phyloP scores from a whole-genome alignment of 768 basidiomycete genomes.

The Tubosaeta sp. region DNA sequence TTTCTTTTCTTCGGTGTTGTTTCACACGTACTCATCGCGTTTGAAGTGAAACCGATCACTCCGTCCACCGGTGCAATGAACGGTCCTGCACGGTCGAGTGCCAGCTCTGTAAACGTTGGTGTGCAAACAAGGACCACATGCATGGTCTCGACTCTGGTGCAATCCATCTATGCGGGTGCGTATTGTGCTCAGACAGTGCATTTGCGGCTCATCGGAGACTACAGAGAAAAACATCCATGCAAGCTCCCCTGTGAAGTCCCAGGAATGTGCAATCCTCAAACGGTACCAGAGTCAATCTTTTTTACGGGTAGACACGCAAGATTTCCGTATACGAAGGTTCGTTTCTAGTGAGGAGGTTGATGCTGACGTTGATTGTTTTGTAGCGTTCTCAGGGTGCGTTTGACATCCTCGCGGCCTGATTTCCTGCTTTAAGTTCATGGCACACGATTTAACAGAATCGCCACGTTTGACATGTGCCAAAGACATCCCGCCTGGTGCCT shows the following conservation, averaged over 20 bases:
- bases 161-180: slow-evolving; percentile 57
- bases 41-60: slow-evolving; percentile 42
- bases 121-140: no score
- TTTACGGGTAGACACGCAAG: slow-evolving; percentile 57
- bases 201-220: neutral
- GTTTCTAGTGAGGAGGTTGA: neutral
- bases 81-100: no score
- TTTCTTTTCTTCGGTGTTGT: no score
- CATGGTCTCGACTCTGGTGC: slow-evolving; percentile 2
- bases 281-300: slow-evolving; percentile 52
- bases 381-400: slow-evolving; percentile 37
- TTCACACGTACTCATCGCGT: neutral
- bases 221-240: slow-evolving; percentile 52
- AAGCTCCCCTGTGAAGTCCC: slow-evolving; percentile 35
- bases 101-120: no score
- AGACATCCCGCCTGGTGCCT: slow-evolving; percentile 39
- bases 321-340: slow-evolving; percentile 62
- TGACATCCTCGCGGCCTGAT: no score
- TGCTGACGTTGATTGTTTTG: neutral
- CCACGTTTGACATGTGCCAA: slow-evolving; percentile 49
- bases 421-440: neutral
- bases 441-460: slow-evolving; percentile 31
- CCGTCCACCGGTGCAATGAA: slow-evolving; percentile 43
- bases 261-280: slow-evolving; percentile 58
- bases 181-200: neutral